Base-by-base conservation (phyloP, 495 filamentous ascomycete genomes). In the Hypoxylon lenormandii region DNA sequence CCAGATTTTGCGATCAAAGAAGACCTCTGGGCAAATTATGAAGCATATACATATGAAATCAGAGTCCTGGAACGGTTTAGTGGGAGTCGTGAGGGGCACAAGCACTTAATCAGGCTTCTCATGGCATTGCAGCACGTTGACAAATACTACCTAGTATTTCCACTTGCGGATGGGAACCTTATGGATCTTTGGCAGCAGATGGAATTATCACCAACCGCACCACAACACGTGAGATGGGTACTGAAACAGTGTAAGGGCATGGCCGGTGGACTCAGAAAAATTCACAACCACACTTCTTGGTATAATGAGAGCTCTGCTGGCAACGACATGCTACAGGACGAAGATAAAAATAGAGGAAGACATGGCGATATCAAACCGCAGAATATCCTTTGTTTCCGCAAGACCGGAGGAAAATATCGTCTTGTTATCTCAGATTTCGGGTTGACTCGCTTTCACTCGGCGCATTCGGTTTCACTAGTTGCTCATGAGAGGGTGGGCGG, bases 361-460 rank as follows among this genome's bases (percentile, higher is more conserved):
- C 46, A 48, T n/a, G 46, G 46, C 4, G 46, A 48, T 26, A 48
- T 48, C 18, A 48, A 48, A 10, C 18, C 46, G 8, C 18, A 48
- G 12, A 48, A 48, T 23, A 48, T 48, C 22, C 46, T 48, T 8
- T 48, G 1, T 11, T 28, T 28, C 13, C 23, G 3, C 19, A 48
- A 2, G 5, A 1, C 10, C 18, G 13, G 23, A 26, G 46, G 46
- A 4, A 23, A 26, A 8, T n/a, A 48, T 13, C 46, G 10, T 26
- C 46, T 48, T n/a, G 46, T 48, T 28, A 48, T 48, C 46, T 23
- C 46, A 4, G 46, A 48, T 8, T 48, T 48, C 10, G 46, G 46
- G 18, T 48, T 48, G 19, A 23, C 46, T 48, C 5, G 22, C 18
- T 48, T 48, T 12, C 46, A 48, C 46, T 48, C 46, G 1, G 18